Evolutionary conservation across 1,139 yeast species (phyloP), one percentile per base, ranked within the genome.

Genomic region (Scheffersomyces illinoinensis): DNA sequence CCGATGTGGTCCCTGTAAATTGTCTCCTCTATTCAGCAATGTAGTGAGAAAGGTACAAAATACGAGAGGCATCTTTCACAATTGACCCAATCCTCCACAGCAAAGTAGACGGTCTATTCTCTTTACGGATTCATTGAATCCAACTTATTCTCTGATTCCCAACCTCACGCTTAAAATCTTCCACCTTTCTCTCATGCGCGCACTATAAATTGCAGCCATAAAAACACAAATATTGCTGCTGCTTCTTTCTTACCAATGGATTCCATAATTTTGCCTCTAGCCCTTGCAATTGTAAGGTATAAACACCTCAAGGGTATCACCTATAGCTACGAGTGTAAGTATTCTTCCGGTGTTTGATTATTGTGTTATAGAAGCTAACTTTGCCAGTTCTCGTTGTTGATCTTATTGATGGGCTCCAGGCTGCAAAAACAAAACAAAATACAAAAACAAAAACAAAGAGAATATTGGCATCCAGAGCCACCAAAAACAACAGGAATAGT

Each of bases 221-320:
- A 33, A 7, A 33, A 33, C 43, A 10, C 4, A 10, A 33, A 33
- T 33, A 33, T 33, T 33, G 17, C 43, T 33, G 17, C 17, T 33
- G 14, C 10, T 12, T 33, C 43, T 33, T 33, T 10, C 43, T 33
- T 33, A 14, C 43, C 43, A 33, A 48, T 48, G 51, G 51, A 48
- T 20, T 19, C 18, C 10, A n/a, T 48, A 24, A 24, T 24, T 48
- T n/a, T 56, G 18, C 50, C 57, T 17, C 33, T 56, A 39, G 57
- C 57, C 1, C 19, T 56, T 18, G 24, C 57, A 0, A 43, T 56
- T 20, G 48, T 56, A 10, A 53, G 53, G 18, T 33, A 33, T 23
- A 53, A 43, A n/a, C 54, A 48, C 21, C 33, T 26, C 26, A 48
- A 48, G 26, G 14, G 18, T 18, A 48, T 48, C 17, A 17, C 21